These are phyloP conservation scores for Wolfiporia cocos DNA, from an alignment of 1,284 basidiomycete species.

Conservation along the genomic window DNA sequence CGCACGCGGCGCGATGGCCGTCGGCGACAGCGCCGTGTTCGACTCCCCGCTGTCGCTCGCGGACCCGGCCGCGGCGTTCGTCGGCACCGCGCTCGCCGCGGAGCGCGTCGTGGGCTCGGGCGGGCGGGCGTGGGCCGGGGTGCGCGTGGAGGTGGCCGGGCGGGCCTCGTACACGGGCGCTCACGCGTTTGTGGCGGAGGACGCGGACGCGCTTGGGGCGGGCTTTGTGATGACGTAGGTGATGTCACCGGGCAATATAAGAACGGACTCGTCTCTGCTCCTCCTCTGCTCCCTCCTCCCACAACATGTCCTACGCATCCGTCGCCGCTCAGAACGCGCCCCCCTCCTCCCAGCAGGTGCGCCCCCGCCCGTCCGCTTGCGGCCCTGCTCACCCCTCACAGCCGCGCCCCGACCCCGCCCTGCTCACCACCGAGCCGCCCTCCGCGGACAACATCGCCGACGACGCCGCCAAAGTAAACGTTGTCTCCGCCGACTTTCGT, in stretches of 20 bases:
- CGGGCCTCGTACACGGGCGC: slow-evolving; percentile 29
- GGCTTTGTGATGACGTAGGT: not conserved
- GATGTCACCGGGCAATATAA: slow-evolving; percentile 16
- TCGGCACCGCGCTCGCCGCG: slow-evolving; percentile 21
- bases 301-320: slow-evolving; percentile 60
- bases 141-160: slow-evolving; percentile 28
- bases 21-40: slow-evolving; percentile 26
- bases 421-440: slow-evolving; percentile 51
- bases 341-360: slow-evolving; percentile 38
- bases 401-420: slow-evolving; percentile 46
- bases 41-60: slow-evolving; percentile 28
- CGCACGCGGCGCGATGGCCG: slow-evolving; percentile 21
- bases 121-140: slow-evolving; percentile 9
- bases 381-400: not conserved
- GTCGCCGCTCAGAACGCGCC: slow-evolving; percentile 54
- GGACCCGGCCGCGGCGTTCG: slow-evolving; percentile 18
- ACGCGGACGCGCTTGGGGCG: slow-evolving; percentile 12
- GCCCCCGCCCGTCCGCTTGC: not conserved
- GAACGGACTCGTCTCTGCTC: not conserved
- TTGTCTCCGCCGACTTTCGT: slow-evolving; percentile 46
- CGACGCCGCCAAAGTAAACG: slow-evolving; percentile 46
- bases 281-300: not conserved
- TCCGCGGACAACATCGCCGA: slow-evolving; percentile 37
- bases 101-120: slow-evolving; percentile 2
- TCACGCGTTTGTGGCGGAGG: slow-evolving; percentile 22